Evolutionary conservation across 1,284 basidiomycete genomes (phyloP), one percentile per base, ranked within the genome.

Genomic region (Porodaedalea pini): DNA sequence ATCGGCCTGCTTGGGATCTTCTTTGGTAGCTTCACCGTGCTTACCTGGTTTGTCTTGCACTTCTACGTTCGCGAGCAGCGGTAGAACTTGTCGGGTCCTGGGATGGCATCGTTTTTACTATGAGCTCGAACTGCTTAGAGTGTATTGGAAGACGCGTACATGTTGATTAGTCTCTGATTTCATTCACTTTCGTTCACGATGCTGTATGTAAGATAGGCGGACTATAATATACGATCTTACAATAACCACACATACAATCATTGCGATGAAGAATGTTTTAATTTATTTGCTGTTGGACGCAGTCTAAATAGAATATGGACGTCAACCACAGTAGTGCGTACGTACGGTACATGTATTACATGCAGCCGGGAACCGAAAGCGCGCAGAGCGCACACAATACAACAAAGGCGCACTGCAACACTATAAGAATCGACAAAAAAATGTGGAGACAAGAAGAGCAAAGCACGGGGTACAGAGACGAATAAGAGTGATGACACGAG

Each of bases 1-100:
- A 88, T 94, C 48, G 78, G 86, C 1, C 73, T 94, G 0, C 78
- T 97, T 3, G 85, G 79, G 4, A 90, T 93, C 51, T 93, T 93
- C 74, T 94, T 96, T 65, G 85, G 81, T 32, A 71, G 77, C 1
- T 93, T 93, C 71, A 90, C 88, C 2, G 66, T 82, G 3, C 74
- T 78, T 19, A 93, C 91, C 68, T 97, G 84, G 71, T 65, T 94
- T 49, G 85, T 86, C 34, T 75, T 98, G 19, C 90, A 96, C 66
- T 83, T 88, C 68, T 92, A 88, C 66, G 94, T 97, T 54, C 92
- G 90, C 72, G 94, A 98, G 77, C 85, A 85, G 72, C 82, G 94
- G 67, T 97, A 70, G 55, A 41, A 39, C 17, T 27, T 1, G 13
- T 27, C 2, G 41, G 15, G 6, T 45, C n/a, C n/a, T n/a, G 19